phyloP scores from a whole-genome alignment of 306 rosid genomes.

The Cicer bijugum region DNA sequence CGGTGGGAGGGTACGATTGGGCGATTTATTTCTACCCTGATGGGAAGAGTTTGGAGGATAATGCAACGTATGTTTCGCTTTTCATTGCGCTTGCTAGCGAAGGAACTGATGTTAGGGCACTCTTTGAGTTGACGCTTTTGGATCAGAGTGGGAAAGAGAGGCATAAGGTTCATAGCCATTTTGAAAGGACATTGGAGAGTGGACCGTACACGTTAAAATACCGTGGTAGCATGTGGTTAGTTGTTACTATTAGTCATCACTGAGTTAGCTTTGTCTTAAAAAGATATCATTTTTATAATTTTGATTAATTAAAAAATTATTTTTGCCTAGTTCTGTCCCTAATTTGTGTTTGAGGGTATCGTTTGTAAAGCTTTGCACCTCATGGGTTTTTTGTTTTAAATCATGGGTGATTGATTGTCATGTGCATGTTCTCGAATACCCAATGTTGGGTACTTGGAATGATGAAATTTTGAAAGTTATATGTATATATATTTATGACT shows the following conservation, averaged over 20 bases:
- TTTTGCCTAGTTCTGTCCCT: constrained; percentile 6
- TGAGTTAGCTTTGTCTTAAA: neutral
- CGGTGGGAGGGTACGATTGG: constrained; percentile 89
- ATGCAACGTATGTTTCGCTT: constrained; percentile 70
- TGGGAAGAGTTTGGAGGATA: constrained; percentile 87
- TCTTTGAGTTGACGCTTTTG: constrained; percentile 79
- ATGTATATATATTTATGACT: neutral
- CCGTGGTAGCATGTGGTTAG: constrained; percentile 93
- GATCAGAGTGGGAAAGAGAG: constrained; percentile 90
- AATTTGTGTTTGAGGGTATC: neutral
- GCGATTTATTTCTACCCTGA: constrained; percentile 91
- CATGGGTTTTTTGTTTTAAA: constrained; percentile 6
- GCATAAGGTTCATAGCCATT: constrained; percentile 88
- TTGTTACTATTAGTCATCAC: constrained; percentile 48
- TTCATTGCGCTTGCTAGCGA: constrained; percentile 88
- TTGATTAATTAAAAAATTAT: neutral
- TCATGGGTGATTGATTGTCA: neutral
- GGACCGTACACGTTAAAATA: constrained; percentile 85
- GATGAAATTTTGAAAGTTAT: constrained; percentile 10
- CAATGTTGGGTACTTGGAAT: neutral
- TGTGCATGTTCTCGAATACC: constrained; percentile 1
- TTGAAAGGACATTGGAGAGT: constrained; percentile 78
- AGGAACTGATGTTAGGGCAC: constrained; percentile 80
- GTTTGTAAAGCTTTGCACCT: neutral
- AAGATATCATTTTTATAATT: neutral